Percentiles rank a stretch among this genome's conserved stretches.
phyloP scores from a whole-genome alignment of 139 green algal species.

The Chlorella sp. region DNA sequence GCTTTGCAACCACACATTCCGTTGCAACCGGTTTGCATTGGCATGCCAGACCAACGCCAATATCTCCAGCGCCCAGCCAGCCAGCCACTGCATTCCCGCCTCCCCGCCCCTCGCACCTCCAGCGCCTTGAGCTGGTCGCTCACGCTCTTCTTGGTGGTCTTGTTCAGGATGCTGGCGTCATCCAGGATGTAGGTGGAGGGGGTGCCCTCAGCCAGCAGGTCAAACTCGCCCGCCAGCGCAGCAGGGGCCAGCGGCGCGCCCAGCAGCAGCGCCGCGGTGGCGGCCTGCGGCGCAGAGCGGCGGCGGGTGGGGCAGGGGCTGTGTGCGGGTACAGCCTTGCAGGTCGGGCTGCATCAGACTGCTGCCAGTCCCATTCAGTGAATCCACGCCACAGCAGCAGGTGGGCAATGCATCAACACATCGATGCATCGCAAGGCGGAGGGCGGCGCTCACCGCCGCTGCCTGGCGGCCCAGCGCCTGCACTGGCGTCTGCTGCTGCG shows the following conservation, averaged over 20 bases:
- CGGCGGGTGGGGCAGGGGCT: background rate
- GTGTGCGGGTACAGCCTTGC: no score
- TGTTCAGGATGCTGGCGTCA: slow-evolving; percentile 89
- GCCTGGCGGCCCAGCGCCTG: slow-evolving; percentile 23
- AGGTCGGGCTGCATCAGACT: no score
- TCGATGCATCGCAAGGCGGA: no score
- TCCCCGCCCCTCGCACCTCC: slow-evolving; percentile 64
- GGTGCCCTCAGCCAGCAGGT: slow-evolving; percentile 80
- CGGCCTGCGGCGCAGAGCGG: slow-evolving; percentile 21
- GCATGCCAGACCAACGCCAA: no score
- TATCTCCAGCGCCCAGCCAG: no score
- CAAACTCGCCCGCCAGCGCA: slow-evolving; percentile 86
- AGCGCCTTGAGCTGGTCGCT: slow-evolving; percentile 82
- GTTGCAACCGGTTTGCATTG: no score
- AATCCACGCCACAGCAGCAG: no score
- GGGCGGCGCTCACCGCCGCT: slow-evolving; percentile 34
- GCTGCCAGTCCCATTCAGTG: no score
- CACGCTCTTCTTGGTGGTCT: slow-evolving; percentile 74
- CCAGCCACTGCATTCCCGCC: no score
- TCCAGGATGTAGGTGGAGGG: slow-evolving; percentile 91
- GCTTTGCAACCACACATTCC: no score
- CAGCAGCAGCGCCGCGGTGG: slow-evolving; percentile 52
- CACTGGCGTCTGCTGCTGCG: slow-evolving; percentile 30
- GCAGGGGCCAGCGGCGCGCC: slow-evolving; percentile 33
- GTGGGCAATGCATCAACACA: no score